These are phyloP conservation scores for Cordyceps fumosorosea DNA, from an alignment of 2,329 filamentous ascomycete genomes.

Conservation along the genomic window DNA sequence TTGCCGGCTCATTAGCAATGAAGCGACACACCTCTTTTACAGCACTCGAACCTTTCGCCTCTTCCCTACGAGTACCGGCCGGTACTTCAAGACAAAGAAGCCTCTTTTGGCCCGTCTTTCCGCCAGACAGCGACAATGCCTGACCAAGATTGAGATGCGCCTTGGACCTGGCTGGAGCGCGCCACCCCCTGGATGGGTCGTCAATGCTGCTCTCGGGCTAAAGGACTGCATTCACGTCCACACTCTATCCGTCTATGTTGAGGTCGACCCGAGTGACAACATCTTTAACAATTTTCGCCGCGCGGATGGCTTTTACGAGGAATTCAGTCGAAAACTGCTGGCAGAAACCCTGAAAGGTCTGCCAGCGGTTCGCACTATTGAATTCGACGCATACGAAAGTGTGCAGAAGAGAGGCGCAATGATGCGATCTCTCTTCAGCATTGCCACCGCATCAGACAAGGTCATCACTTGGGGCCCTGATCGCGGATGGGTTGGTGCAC, in stretches of 20 bases:
- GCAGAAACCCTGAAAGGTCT: constrained; percentile 49
- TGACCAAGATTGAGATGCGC: constrained; percentile 62
- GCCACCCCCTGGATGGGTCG: constrained; percentile 64
- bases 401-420: constrained; percentile 61
- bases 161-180: constrained; percentile 67
- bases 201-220: constrained; percentile 58
- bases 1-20: constrained; percentile 53
- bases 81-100: constrained; percentile 66
- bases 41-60: constrained; percentile 55
- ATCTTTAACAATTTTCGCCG: constrained; percentile 63
- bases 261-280: constrained; percentile 63
- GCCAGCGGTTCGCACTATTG: constrained; percentile 49
- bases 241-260: constrained; percentile 59
- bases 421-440: constrained; percentile 53
- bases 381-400: constrained; percentile 63
- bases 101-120: constrained; percentile 63
- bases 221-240: constrained; percentile 53
- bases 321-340: constrained; percentile 55
- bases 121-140: constrained; percentile 48
- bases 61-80: constrained; percentile 58
- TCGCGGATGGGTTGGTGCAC: constrained; percentile 53
- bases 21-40: constrained; percentile 62
- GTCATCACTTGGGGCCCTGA: constrained; percentile 61
- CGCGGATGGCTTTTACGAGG: constrained; percentile 62
- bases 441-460: constrained; percentile 41